Conservation (phyloP, 768 basidiomycete species). For the Tephrocybe sp. region DNA sequence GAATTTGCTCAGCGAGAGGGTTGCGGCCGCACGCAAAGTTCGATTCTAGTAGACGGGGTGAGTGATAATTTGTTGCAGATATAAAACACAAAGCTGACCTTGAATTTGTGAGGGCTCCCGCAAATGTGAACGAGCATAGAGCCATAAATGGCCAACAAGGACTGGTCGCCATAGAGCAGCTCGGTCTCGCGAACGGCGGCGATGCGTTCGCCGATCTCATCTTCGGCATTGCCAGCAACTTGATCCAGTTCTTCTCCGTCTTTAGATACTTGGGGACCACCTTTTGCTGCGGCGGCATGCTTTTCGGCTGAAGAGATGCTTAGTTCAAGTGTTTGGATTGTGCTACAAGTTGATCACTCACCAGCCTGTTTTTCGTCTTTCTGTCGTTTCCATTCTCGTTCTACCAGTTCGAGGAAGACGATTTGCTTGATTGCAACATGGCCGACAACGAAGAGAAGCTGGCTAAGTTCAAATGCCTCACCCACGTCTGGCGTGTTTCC, state of each 20-base stretch:
- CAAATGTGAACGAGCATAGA: constrained; percentile 90
- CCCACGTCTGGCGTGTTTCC: constrained; percentile 51
- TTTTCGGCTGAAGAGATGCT: constrained; percentile 51
- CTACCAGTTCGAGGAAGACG: constrained; percentile 92
- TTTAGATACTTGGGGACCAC: constrained; percentile 41
- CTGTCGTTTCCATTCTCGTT: constrained; percentile 94
- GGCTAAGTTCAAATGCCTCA: constrained; percentile 85
- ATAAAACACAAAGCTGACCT: constrained; percentile 47
- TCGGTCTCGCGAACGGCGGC: constrained; percentile 82
- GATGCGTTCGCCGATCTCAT: constrained; percentile 95
- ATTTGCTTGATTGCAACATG: constrained; percentile 98
- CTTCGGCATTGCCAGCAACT: constrained; percentile 95
- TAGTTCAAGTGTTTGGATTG: neutral
- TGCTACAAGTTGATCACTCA: constrained; percentile 28
- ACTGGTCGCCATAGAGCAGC: constrained; percentile 78
- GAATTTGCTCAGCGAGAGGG: constrained; percentile 90
- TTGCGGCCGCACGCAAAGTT: constrained; percentile 82
- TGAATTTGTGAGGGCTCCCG: constrained; percentile 87
- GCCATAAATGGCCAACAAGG: constrained; percentile 81
- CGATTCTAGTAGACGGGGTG: constrained; percentile 62
- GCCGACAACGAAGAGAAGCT: constrained; percentile 93
- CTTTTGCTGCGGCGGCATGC: constrained; percentile 33
- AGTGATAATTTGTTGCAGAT: constrained; percentile 4
- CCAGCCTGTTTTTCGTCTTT: constrained; percentile 87
- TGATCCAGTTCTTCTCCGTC: constrained; percentile 91